phyloP scores from a whole-genome alignment of 257 asterid species.

The Ophiorrhiza pumila region DNA sequence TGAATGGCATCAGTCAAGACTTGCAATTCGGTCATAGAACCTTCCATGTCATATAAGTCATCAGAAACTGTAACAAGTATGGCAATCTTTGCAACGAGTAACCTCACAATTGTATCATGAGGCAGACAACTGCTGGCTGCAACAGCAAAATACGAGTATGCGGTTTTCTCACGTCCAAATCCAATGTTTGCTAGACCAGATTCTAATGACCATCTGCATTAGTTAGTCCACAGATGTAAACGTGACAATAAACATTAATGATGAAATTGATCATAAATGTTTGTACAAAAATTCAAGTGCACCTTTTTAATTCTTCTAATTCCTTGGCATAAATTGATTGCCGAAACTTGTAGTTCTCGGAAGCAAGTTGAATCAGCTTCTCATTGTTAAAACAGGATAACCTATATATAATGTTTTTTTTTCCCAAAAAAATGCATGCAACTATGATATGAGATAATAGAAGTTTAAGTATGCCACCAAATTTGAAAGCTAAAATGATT shows the following conservation, averaged over 20 bases:
- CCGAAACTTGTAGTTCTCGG: slow-evolving; percentile 39
- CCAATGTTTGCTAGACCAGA: slow-evolving; percentile 54
- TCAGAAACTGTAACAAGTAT: slow-evolving; percentile 51
- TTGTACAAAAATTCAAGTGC: too few species aligned
- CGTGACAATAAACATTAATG: neutral
- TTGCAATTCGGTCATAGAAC: slow-evolving; percentile 34
- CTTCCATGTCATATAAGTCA: slow-evolving; percentile 62
- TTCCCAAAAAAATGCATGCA: neutral
- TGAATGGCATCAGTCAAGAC: slow-evolving; percentile 43
- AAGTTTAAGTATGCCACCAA: neutral
- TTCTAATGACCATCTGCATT: slow-evolving; percentile 52
- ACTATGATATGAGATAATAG: too few species aligned
- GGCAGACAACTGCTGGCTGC: slow-evolving; percentile 44
- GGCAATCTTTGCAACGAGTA: slow-evolving; percentile 41
- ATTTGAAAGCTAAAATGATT: neutral
- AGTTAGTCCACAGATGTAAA: neutral
- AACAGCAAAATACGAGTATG: slow-evolving; percentile 40
- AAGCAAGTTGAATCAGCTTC: slow-evolving; percentile 48
- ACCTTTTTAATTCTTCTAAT: slow-evolving; percentile 57
- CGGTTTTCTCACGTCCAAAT: slow-evolving; percentile 65
- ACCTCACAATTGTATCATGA: slow-evolving; percentile 31
- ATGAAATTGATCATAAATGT: neutral
- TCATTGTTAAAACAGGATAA: slow-evolving; percentile 35
- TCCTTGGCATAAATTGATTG: slow-evolving; percentile 44
- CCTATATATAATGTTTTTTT: slow-evolving; percentile 25